These are phyloP conservation scores for Lactuca saligna DNA, from an alignment of 129 eudicot species.

Conservation along the genomic window DNA sequence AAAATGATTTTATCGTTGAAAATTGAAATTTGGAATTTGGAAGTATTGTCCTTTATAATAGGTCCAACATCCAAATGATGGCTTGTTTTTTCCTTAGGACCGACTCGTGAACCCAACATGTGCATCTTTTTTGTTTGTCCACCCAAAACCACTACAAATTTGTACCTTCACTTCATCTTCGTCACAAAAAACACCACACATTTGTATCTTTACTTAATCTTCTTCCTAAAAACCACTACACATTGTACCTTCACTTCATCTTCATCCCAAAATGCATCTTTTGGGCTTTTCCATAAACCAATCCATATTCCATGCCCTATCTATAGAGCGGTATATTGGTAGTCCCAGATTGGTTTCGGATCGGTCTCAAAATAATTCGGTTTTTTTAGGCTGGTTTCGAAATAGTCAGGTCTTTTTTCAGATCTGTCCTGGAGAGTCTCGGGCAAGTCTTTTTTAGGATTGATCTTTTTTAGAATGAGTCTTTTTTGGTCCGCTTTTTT, in stretches of 20 bases:
- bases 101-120: conserved; percentile 41
- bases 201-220: conserved; percentile 11
- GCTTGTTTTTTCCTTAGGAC: conserved; percentile 23
- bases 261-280: background rate
- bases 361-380: no score
- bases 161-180: conserved; percentile 13
- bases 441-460: no score
- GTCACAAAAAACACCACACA: conserved; percentile 15
- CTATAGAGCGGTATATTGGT: no score
- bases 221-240: conserved; percentile 16
- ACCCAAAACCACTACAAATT: conserved; percentile 25
- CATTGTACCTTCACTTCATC: conserved; percentile 19
- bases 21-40: background rate
- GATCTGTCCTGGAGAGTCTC: no score
- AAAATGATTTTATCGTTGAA: background rate
- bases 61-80: conserved; percentile 19
- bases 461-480: no score
- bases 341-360: no score
- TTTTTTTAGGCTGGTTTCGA: no score
- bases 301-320: background rate
- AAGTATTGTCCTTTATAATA: conserved; percentile 22
- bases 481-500: no score
- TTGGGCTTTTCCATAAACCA: conserved; percentile 6
- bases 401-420: no score
- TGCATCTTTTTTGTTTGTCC: conserved; percentile 38